Evolutionary conservation across 2,329 filamentous ascomycete species (phyloP), one percentile per base, ranked within the genome.

Genomic region (Venturia aucupariae): DNA sequence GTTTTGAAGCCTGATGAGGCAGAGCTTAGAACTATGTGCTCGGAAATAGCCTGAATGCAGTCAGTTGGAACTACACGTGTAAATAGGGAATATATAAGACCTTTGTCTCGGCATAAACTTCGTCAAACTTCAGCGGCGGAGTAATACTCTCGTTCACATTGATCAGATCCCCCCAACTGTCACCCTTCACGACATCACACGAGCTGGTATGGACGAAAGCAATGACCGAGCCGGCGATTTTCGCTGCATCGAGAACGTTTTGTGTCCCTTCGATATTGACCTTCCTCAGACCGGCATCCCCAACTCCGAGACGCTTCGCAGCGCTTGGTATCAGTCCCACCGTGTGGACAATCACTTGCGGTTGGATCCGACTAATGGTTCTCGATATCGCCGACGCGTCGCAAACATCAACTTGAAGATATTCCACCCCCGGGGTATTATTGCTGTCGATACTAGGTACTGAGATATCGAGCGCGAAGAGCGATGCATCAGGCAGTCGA

Each of bases 221-320:
- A 76, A 87, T 90, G 71, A 93, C 91, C 1, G 46, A 51, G 67
- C 84, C 87, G 42, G 76, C 82, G 69, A 83, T 80, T 72, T 84
- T 83, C 70, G 89, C 89, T 19, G 90, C 90, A 44, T 87, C 84
- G 63, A 97, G 79, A 61, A 97, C 83, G 68, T 88, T 86, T 68
- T 81, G 81, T 19, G 93, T 97, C 62, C 93, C 93, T 61, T 90
- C 87, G 62, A 96, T 87, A 75, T 97, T 99, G 73, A 97, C 89
- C 46, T 3, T 27, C 17, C 22, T 51, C 10, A 51, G 7, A 51
- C 46, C 46, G 22, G 46, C 46, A 51, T 51, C 46, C 11, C 46
- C 46, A 51, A 51, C 46, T 15, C 46, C 46, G n/a, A 51, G 46
- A 51, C 46, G 46, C 46, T 27, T 27, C 4, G 46, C 46, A 11